phyloP scores from a whole-genome alignment of 805 yeast species.

The Sugiyamaella floridensis region DNA sequence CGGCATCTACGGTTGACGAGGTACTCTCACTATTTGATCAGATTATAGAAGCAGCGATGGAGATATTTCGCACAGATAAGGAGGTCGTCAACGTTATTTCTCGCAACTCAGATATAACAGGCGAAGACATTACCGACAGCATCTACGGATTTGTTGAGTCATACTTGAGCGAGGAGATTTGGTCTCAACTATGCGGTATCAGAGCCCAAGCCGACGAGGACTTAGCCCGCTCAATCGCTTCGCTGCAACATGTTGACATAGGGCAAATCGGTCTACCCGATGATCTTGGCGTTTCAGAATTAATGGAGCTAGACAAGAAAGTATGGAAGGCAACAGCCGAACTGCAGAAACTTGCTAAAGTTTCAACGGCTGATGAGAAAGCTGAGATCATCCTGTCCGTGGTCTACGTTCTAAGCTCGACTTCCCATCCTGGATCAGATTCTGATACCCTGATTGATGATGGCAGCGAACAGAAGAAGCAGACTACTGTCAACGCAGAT shows the following conservation, averaged over 20 bases:
- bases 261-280: conserved; percentile 39
- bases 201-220: conserved; percentile 23
- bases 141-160: conserved; percentile 66
- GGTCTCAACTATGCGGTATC: conserved; percentile 42
- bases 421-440: conserved; percentile 11
- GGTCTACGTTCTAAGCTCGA: conserved; percentile 36
- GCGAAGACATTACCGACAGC: conserved; percentile 39
- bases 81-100: conserved; percentile 23
- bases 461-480: neutral
- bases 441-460: neutral
- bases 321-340: conserved; percentile 46
- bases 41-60: conserved; percentile 30
- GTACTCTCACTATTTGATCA: conserved; percentile 27
- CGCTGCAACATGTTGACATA: conserved; percentile 31
- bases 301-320: conserved; percentile 35
- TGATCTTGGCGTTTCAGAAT: conserved; percentile 21
- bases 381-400: conserved; percentile 40
- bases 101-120: conserved; percentile 21
- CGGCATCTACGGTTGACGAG: conserved; percentile 26
- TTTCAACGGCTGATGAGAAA: conserved; percentile 25
- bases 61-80: conserved; percentile 31
- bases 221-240: conserved; percentile 22
- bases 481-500: conserved; percentile 63
- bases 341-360: conserved; percentile 39
- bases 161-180: conserved; percentile 57